These are phyloP conservation scores for Saccharomyces pastorianus DNA, from an alignment of 1,139 yeast genomes.

Conservation along the genomic window DNA sequence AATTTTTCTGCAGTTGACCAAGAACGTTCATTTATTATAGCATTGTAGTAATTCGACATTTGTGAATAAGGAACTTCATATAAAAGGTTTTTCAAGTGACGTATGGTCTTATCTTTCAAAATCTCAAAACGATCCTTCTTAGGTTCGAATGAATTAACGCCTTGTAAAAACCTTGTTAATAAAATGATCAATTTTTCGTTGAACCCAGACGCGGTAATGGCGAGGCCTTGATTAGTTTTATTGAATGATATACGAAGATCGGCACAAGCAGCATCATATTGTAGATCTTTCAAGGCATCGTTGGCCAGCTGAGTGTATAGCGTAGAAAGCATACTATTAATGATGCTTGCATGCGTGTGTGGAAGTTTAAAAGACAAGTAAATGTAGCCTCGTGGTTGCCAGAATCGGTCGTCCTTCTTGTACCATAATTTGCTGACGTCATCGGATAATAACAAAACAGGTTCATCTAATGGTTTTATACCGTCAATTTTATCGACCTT, in stretches of 20 bases:
- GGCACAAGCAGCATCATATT: conserved; percentile 80
- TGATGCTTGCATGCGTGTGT: conserved; percentile 47
- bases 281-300: conserved; percentile 63
- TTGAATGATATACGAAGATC: conserved; percentile 57
- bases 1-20: conserved; percentile 60
- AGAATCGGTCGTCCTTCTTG: conserved; percentile 82
- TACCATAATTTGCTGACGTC: conserved; percentile 60
- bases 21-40: conserved; percentile 60
- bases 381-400: conserved; percentile 78
- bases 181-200: conserved; percentile 69
- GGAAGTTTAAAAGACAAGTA: conserved; percentile 63
- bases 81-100: conserved; percentile 63
- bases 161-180: conserved; percentile 50
- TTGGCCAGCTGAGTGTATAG: conserved; percentile 62
- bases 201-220: conserved; percentile 65
- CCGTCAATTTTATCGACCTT: conserved; percentile 43
- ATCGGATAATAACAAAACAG: conserved; percentile 40
- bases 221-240: conserved; percentile 62
- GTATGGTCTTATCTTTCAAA: conserved; percentile 53
- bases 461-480: conserved; percentile 37
- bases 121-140: conserved; percentile 53
- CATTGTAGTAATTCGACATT: conserved; percentile 53
- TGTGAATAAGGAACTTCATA: conserved; percentile 70
- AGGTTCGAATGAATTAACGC: conserved; percentile 47
- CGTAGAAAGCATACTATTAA: conserved; percentile 49